A percentile compares a stretch with the other conserved stretches of the same genome.
Evolutionary conservation across 208 protist genomes (phyloP).

Genomic region (Trypanosoma avium): DNA sequence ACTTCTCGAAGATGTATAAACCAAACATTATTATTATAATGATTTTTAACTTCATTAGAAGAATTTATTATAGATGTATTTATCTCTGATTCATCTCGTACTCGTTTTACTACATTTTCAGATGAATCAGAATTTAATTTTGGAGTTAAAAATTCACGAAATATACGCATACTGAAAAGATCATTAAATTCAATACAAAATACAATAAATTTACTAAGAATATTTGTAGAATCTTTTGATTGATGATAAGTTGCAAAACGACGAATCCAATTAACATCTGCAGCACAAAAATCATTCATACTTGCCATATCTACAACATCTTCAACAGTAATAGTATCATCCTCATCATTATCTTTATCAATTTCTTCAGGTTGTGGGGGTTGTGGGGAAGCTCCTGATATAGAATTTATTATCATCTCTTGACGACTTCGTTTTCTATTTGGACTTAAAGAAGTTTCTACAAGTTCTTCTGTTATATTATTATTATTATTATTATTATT

Average conservation of each 20-base stretch:
- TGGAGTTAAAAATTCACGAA: slow-evolving; percentile 22
- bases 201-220: slow-evolving; percentile 39
- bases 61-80: no score
- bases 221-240: neutral
- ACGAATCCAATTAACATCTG: slow-evolving; percentile 75
- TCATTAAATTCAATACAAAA: slow-evolving; percentile 83
- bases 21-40: slow-evolving; percentile 16
- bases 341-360: slow-evolving; percentile 40
- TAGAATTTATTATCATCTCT: neutral
- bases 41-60: no score
- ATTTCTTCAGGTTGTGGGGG: slow-evolving; percentile 23
- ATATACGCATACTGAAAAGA: slow-evolving; percentile 52
- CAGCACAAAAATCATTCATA: slow-evolving; percentile 69
- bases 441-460: neutral
- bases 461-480: neutral
- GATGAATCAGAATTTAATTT: no score
- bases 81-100: slow-evolving; percentile 2
- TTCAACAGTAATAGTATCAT: slow-evolving; percentile 60
- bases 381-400: neutral
- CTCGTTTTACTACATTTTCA: neutral
- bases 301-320: slow-evolving; percentile 78
- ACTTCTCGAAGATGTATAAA: slow-evolving; percentile 32
- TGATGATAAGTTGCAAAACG: slow-evolving; percentile 44
- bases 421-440: slow-evolving; percentile 9
- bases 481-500: no score